Base-by-base conservation (phyloP, 495 filamentous ascomycete genomes). In the Lepidopterella palustris region DNA sequence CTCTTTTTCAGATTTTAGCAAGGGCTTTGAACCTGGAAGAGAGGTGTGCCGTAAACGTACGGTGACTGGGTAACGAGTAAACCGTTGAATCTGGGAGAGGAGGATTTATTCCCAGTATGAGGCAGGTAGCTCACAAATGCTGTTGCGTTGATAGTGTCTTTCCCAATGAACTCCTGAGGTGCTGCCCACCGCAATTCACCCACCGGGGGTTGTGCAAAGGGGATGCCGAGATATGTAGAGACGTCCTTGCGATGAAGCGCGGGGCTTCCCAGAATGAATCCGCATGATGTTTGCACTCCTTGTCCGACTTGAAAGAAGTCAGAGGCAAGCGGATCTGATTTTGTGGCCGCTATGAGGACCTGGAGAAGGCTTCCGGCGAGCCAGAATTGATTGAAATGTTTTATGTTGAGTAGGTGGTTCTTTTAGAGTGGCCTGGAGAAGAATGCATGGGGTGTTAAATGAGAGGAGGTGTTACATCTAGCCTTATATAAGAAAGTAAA, bases 301-400 rank as follows among this genome's bases (percentile, higher is more conserved):
- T 56, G 32, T 49, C 57, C 51, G 42, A 55, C 51, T 56, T n/a
- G n/a, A n/a, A n/a, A n/a, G n/a, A n/a, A 87, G n/a, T n/a, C n/a
- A n/a, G n/a, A n/a, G n/a, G n/a, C n/a, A n/a, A n/a, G n/a, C n/a
- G n/a, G n/a, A n/a, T n/a, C n/a, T n/a, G n/a, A n/a, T n/a, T n/a
- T n/a, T n/a, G n/a, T n/a, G n/a, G n/a, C n/a, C n/a, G n/a, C n/a
- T n/a, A n/a, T n/a, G n/a, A n/a, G n/a, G n/a, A n/a, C n/a, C n/a
- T n/a, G n/a, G n/a, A n/a, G n/a, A n/a, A n/a, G n/a, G n/a, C n/a
- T n/a, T n/a, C n/a, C n/a, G n/a, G n/a, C n/a, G n/a, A n/a, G n/a
- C n/a, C n/a, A n/a, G n/a, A n/a, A n/a, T n/a, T n/a, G n/a, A n/a
- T n/a, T n/a, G n/a, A n/a, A n/a, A n/a, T n/a, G n/a, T n/a, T n/a